phyloP scores from a whole-genome alignment of 306 rosid genomes.

The Cucumis hystrix region DNA sequence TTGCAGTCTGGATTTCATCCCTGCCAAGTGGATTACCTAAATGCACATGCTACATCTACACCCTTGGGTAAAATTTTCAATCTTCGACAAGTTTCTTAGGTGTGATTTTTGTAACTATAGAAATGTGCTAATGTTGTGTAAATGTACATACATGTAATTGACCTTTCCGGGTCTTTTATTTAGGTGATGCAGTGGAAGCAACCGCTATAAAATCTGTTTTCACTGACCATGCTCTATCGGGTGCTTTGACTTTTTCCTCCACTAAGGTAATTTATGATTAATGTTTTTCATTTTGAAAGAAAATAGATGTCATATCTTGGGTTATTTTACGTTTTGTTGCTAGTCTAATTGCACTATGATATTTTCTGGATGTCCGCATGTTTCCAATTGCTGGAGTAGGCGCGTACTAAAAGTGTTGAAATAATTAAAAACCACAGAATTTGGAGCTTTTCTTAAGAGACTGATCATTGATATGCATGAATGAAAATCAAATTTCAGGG shows the following conservation, averaged over 20 bases:
- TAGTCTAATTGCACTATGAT: too few relatives aligned
- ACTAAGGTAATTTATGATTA: conserved; percentile 52
- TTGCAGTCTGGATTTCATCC: conserved; percentile 74
- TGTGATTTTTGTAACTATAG: conserved; percentile 3
- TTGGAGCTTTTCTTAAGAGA: too few relatives aligned
- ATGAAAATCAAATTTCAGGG: conserved; percentile 41
- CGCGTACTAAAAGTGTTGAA: too few relatives aligned
- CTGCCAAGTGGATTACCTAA: conserved; percentile 65
- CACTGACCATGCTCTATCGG: conserved; percentile 33
- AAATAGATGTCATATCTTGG: not conserved
- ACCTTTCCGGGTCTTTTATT: not conserved
- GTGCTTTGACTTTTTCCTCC: conserved; percentile 72
- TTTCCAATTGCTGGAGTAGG: too few relatives aligned
- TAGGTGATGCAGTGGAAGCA: conserved; percentile 82
- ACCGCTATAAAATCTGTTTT: conserved; percentile 70
- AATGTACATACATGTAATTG: not conserved
- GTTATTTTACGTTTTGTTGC: not conserved
- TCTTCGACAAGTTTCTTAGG: conserved; percentile 11
- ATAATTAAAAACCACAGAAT: too few relatives aligned
- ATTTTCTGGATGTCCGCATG: too few relatives aligned
- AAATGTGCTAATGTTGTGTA: not conserved
- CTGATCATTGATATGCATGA: not conserved
- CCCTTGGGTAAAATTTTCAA: conserved; percentile 47
- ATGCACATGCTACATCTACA: conserved; percentile 92
- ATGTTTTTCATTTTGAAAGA: not conserved